Percentiles rank a stretch among this genome's conserved stretches.
Conservation (phyloP, 2,329 filamentous ascomycete species). For the Ascochyta pisi region DNA sequence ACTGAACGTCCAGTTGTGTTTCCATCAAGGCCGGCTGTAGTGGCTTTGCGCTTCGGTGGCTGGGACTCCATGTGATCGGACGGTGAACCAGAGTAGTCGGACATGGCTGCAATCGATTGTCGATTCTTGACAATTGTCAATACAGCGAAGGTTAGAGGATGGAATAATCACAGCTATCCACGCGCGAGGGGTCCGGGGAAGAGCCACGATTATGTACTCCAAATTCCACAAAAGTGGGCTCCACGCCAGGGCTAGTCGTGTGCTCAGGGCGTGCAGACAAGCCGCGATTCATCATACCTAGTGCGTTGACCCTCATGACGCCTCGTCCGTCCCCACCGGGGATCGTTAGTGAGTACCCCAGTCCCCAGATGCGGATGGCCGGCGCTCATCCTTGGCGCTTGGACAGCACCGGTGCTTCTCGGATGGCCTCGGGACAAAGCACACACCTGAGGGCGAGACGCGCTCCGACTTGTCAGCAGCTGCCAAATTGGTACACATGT, state of each 20-base stretch:
- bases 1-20: conserved; percentile 61
- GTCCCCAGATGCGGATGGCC: conserved; percentile 47
- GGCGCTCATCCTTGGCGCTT: conserved; percentile 39
- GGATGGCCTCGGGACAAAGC: conserved; percentile 42
- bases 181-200: conserved; percentile 37
- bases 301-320: conserved; percentile 46
- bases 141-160: conserved; percentile 23
- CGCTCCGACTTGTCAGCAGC: conserved; percentile 36
- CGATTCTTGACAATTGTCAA: conserved; percentile 20
- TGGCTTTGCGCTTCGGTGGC: conserved; percentile 64
- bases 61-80: conserved; percentile 43
- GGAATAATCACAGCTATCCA: conserved; percentile 22
- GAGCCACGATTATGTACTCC: conserved; percentile 42
- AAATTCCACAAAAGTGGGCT: conserved; percentile 44
- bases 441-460: conserved; percentile 25
- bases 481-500: conserved; percentile 12
- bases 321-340: conserved; percentile 43
- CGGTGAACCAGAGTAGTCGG: conserved; percentile 47
- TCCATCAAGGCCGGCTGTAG: conserved; percentile 61
- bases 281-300: conserved; percentile 37
- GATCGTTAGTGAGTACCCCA: conserved; percentile 46
- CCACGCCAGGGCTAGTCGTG: conserved; percentile 33
- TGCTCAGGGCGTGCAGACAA: conserved; percentile 38
- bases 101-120: conserved; percentile 40
- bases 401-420: conserved; percentile 38